Base-by-base conservation (phyloP, 1,284 basidiomycete species). In the Ganoderma sinense region DNA sequence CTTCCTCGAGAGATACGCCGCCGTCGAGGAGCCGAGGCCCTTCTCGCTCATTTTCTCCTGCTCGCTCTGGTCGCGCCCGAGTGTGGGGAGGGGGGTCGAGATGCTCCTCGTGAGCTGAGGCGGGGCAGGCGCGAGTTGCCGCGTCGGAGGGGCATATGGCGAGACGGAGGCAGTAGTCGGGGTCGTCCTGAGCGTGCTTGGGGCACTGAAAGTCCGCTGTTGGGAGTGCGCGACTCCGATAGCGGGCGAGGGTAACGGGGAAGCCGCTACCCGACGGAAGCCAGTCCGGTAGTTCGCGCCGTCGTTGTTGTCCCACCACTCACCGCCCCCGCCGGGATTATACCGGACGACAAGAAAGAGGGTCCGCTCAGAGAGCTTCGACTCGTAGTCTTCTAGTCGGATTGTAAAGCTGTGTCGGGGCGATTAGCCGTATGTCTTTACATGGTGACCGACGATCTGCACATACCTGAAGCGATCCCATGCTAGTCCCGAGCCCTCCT, bases 231-330 rank as follows among this genome's bases (percentile, higher is more conserved):
- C 67, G 36, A 67, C 51, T 53, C 70, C 69, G 62, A 71, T 56
- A 56, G 75, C 67, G 59, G 77, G 70, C 14, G 72, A 70, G 4
- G 68, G 67, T 11, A 70, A 40, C 29, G 71, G 71, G 39, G 75
- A 72, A 18, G 73, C 51, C 13, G 73, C 31, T 43, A 75, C 75
- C 29, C 80, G 77, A 64, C 82, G 80, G 79, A 94, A 94, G 14
- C 78, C 82, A 68, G 98, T 84, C 65, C 88, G 84, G 82, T 97
- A 98, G 81, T 98, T 97, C 75, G 80, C 77, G 1, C 91, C 92
- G 18, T 80, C 83, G 76, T 97, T 98, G 81, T 97, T 97, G 83
- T 98, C 97, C 97, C 97, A 98, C 85, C 88, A 86, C 85, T 91
- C 82, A 77, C 90, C 79, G 77, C 84, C 80, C 84, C 88, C 71